Percentiles rank a stretch among this genome's conserved stretches.
Evolutionary conservation across 2,329 filamentous ascomycete genomes (phyloP).

Genomic region (Pseudocercospora vitis): DNA sequence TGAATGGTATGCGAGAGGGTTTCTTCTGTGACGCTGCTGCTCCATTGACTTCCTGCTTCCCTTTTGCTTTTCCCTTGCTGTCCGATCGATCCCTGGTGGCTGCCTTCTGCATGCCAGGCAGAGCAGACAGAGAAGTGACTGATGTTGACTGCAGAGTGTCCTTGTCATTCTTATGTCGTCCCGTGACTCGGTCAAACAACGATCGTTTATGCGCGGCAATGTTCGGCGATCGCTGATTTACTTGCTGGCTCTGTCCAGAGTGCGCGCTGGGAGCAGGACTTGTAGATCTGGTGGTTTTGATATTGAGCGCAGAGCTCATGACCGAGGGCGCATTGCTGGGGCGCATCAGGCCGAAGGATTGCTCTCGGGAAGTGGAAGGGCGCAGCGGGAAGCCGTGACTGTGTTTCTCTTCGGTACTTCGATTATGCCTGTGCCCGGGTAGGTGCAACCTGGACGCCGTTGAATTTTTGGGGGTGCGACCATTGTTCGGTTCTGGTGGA

Average conservation of each 20-base stretch:
- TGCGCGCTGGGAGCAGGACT: slow-evolving; percentile 79
- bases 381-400: slow-evolving; percentile 58
- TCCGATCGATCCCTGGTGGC: slow-evolving; percentile 26
- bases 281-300: slow-evolving; percentile 62
- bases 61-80: slow-evolving; percentile 27
- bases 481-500: slow-evolving; percentile 34
- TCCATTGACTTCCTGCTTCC: slow-evolving; percentile 26
- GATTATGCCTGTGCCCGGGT: slow-evolving; percentile 67
- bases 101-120: slow-evolving; percentile 39
- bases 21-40: slow-evolving; percentile 32
- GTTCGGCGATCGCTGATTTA: slow-evolving; percentile 57
- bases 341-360: slow-evolving; percentile 58
- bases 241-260: slow-evolving; percentile 57
- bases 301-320: slow-evolving; percentile 51
- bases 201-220: slow-evolving; percentile 50
- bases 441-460: slow-evolving; percentile 62
- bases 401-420: slow-evolving; percentile 60
- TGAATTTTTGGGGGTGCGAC: slow-evolving; percentile 36
- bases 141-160: slow-evolving; percentile 44
- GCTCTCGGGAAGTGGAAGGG: slow-evolving; percentile 74
- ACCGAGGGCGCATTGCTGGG: slow-evolving; percentile 55
- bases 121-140: slow-evolving; percentile 36
- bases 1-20: slow-evolving; percentile 54
- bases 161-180: slow-evolving; percentile 49
- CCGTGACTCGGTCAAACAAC: slow-evolving; percentile 55